Percentiles rank a stretch among this genome's conserved stretches.
These are phyloP conservation scores for Lolium multiflorum DNA, from an alignment of 176 grass and related monocot genomes.

Conservation along the genomic window DNA sequence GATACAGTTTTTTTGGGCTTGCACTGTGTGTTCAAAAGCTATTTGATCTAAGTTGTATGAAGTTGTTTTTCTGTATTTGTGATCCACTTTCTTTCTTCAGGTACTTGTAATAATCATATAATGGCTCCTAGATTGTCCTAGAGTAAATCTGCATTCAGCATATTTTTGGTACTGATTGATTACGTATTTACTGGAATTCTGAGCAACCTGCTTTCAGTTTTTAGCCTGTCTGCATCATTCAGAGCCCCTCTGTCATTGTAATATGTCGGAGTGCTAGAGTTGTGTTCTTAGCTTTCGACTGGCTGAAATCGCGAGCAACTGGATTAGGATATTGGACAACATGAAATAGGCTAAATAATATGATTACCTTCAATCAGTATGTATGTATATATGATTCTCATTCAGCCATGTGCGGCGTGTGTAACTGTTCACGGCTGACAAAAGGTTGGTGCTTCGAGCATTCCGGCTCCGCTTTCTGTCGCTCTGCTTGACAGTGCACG, in stretches of 20 bases:
- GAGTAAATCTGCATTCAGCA: neutral
- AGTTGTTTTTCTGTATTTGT: neutral
- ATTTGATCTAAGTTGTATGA: neutral
- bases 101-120: neutral
- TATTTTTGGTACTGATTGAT: neutral
- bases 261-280: neutral
- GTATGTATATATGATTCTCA: neutral
- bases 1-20: neutral
- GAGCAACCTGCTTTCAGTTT: neutral
- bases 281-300: neutral
- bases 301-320: neutral
- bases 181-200: neutral
- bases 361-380: neutral
- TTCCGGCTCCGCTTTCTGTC: neutral
- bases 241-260: neutral
- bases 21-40: neutral
- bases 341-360: neutral
- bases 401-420: neutral
- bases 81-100: neutral
- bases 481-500: neutral
- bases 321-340: neutral
- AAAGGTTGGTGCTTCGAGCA: too few relatives aligned
- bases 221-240: neutral
- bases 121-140: neutral
- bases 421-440: neutral